Evolutionary conservation across 371 early-diverging fungal species (phyloP).

Genomic region (Zychaea mexicana): DNA sequence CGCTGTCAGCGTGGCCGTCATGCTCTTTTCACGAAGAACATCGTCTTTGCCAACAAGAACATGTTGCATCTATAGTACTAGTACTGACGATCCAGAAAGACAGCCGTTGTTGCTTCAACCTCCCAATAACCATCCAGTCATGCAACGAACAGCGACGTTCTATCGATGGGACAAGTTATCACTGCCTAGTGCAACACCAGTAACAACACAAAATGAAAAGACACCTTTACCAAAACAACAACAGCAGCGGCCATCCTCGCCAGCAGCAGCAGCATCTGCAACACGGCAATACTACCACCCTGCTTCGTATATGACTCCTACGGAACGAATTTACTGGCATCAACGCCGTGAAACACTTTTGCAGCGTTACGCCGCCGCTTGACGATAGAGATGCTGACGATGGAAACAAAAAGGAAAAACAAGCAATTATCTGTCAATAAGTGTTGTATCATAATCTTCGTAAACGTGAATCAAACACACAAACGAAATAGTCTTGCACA

Average conservation of each 20-base stretch:
- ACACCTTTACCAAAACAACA: no score
- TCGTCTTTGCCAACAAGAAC: background rate
- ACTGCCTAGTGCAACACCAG: no score
- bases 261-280: background rate
- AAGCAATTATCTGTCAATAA: no score
- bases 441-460: no score
- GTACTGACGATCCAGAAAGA: conserved; percentile 24
- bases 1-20: background rate
- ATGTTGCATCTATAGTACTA: background rate
- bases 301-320: background rate
- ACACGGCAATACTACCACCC: background rate
- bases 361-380: conserved; percentile 28
- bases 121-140: background rate
- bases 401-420: no score
- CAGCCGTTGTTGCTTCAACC: conserved; percentile 2
- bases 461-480: no score
- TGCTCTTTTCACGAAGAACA: background rate
- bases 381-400: background rate
- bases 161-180: conserved; percentile 39
- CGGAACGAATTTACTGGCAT: conserved; percentile 22
- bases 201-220: no score
- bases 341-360: conserved; percentile 23
- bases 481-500: no score
- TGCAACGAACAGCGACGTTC: conserved; percentile 32
- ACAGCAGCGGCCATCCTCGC: background rate